phyloP scores from a whole-genome alignment of 306 rosid genomes.

The Vigna angularis region DNA sequence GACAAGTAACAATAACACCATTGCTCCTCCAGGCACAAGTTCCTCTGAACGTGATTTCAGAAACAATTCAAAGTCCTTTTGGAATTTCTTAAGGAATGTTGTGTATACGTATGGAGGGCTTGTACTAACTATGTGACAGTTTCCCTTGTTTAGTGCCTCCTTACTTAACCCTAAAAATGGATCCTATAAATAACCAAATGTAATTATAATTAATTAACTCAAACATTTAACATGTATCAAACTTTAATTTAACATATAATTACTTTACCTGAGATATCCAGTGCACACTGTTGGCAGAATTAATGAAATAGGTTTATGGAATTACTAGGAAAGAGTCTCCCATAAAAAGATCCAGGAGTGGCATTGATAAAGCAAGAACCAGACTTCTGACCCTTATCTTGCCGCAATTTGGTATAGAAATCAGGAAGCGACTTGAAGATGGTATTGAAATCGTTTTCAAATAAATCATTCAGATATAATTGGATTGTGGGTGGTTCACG shows the following conservation, averaged over 20 bases:
- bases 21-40: slow-evolving; percentile 49
- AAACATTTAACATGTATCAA: no score
- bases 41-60: slow-evolving; percentile 53
- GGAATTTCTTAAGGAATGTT: slow-evolving; percentile 51
- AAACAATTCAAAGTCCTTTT: slow-evolving; percentile 48
- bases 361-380: slow-evolving; percentile 52
- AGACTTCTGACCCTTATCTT: slow-evolving; percentile 3
- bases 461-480: slow-evolving; percentile 43
- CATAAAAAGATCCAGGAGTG: slow-evolving; percentile 60
- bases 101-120: slow-evolving; percentile 45
- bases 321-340: slow-evolving; percentile 55
- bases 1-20: slow-evolving; percentile 47
- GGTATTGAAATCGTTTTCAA: slow-evolving; percentile 43
- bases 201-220: no score
- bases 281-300: slow-evolving; percentile 49
- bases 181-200: background rate
- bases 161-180: slow-evolving; percentile 4
- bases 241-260: no score
- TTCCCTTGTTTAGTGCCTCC: slow-evolving; percentile 24
- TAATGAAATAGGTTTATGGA: slow-evolving; percentile 51
- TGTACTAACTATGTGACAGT: slow-evolving; percentile 19
- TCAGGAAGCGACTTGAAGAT: slow-evolving; percentile 51
- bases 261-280: slow-evolving; percentile 50
- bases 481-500: slow-evolving; percentile 18
- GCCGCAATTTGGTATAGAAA: slow-evolving; percentile 29